Base-by-base conservation (phyloP, 2,329 filamentous ascomycete genomes). In the Sporothrix dimorphospora region DNA sequence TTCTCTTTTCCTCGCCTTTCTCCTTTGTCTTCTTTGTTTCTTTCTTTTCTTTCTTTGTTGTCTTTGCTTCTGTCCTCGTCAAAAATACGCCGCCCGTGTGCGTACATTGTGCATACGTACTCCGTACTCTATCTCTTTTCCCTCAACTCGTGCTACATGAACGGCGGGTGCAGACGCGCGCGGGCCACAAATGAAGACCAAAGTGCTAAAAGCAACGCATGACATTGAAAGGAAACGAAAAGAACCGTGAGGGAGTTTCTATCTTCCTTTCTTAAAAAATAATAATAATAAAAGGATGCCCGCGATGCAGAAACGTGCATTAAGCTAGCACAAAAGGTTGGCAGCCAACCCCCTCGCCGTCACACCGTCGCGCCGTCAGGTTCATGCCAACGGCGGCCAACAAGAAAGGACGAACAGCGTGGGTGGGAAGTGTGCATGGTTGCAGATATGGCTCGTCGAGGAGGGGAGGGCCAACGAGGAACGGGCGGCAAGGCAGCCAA, bases 401-500 rank as follows among this genome's bases (percentile, higher is more conserved):
- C 57, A 61, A 24, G 19, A 24, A 45, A 6, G 34, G 34, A 16
- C 19, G 8, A 34, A 38, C 59, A 42, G 59, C n/a, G 34, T 61
- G 57, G 49, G n/a, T 27, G 11, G 9, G 12, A 55, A 14, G 38
- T 16, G 59, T 27, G 59, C 34, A 63, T 45, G 38, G 59, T 45
- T 40, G 38, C 38, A 24, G 19, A 49, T 49, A 61, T 63, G n/a
- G 47, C 47, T 45, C 34, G n/a, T 7, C 38, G 9, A 42, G 14
- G 14, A 59, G 16, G 55, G 24, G 53, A 61, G 30, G 19, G 8
- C 16, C 59, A 24, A 45, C n/a, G 59, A 63, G 11, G 21, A 45
- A 42, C 38, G 59, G 59, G 38, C 59, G 59, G 59, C 59, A 63
- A 45, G 38, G 38, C 59, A 63, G 38, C 38, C 38, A 45, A 63